Evolutionary conservation across 176 grass and related monocot genomes (phyloP), one percentile per base, ranked within the genome.

Genomic region (Ananas comosus): DNA sequence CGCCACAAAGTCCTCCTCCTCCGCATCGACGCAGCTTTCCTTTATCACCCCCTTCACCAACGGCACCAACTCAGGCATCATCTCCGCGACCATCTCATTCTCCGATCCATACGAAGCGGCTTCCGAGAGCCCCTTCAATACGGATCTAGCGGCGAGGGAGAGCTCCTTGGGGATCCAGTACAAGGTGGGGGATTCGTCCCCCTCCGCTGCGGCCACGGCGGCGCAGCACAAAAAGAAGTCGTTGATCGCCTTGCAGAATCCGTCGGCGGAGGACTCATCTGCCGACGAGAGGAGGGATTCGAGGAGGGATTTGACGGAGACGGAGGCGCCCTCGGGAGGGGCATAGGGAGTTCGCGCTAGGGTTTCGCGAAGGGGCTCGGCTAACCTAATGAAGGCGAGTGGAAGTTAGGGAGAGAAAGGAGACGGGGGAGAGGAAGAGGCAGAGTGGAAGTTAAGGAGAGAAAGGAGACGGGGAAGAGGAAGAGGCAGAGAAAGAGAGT

Each of bases 151-250:
- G 1, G 73, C 69, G 1, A 48, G 53, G 1, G n/a, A 64, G 49
- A 96, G 83, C 51, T 68, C 66, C 19, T 64, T 76, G 4, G 80
- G 76, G 23, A 96, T 67, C 92, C 92, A 96, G 73, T 83, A 78
- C 69, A 96, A 78, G 12, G 81, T 80, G 8, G 88, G 88, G 12
- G 83, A 85, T 1, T 80, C 68, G 17, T 66, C 50, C 65, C 70
- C 76, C 63, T 81, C 76, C n/a, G 79, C 66, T 18, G 83, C 47
- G 1, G 49, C 72, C 0, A 82, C 65, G 11, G 85, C 74, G 29
- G 88, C 85, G 68, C 81, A 91, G 67, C 87, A 89, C 23, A 91
- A 80, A 48, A 89, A 82, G 18, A 96, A 81, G 73, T 87, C 65
- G 0, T 16, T 9, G 1, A 80, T 72, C 54, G 82, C 74, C 57